Percentiles rank a stretch among this genome's conserved stretches.
Evolutionary conservation across 495 filamentous ascomycete species (phyloP).

Genomic region (Pseudomonodictys pantanalensis): DNA sequence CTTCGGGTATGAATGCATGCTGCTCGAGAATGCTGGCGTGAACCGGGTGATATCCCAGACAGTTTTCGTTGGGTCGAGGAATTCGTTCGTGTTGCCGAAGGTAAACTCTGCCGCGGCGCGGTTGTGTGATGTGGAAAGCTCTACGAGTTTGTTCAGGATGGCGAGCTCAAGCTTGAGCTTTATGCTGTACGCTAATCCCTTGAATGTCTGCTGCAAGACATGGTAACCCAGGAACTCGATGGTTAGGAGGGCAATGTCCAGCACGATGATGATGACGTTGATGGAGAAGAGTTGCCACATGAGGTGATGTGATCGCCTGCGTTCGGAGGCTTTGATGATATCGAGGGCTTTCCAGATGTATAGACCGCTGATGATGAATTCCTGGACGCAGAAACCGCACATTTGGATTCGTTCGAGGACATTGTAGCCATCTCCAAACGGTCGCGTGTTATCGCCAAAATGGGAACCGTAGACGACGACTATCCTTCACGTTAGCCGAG

Average conservation of each 20-base stretch:
- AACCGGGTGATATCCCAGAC: constrained; percentile 20
- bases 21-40: constrained; percentile 15
- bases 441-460: neutral
- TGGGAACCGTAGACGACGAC: constrained; percentile 21
- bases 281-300: constrained; percentile 40
- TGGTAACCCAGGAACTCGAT: constrained; percentile 56
- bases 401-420: constrained; percentile 32
- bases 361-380: constrained; percentile 32
- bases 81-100: constrained; percentile 25
- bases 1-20: constrained; percentile 26
- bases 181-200: constrained; percentile 60
- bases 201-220: constrained; percentile 57
- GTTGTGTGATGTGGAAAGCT: constrained; percentile 16
- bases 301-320: constrained; percentile 3
- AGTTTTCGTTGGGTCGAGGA: constrained; percentile 20
- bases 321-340: constrained; percentile 17
- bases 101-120: neutral
- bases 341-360: constrained; percentile 33
- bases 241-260: constrained; percentile 56
- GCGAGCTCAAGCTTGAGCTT: constrained; percentile 67
- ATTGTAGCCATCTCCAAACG: constrained; percentile 26
- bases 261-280: constrained; percentile 54
- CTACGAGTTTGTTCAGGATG: constrained; percentile 46
- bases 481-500: neutral
- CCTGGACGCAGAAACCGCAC: constrained; percentile 31